Conservation (phyloP, 2,329 filamentous ascomycete genomes). For the Hypocreales sp. region DNA sequence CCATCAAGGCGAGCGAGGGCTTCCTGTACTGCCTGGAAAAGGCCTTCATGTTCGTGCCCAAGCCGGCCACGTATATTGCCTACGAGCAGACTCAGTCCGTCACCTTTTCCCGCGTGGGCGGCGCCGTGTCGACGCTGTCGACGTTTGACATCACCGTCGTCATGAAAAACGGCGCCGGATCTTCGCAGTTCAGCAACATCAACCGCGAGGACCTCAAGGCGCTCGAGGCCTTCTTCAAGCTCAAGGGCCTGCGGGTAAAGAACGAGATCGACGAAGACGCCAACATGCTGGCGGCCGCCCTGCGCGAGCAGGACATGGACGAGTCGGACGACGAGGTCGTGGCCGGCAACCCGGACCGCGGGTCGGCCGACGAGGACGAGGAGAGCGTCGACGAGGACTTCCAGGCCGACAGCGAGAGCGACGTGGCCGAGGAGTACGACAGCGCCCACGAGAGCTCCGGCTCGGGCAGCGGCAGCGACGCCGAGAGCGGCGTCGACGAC, state of each 20-base stretch:
- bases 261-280: slow-evolving; percentile 97
- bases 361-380: slow-evolving; percentile 89
- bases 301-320: slow-evolving; percentile 70
- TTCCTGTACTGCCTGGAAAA: slow-evolving; percentile 96
- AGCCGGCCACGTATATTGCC: slow-evolving; percentile 91
- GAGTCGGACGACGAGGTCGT: slow-evolving; percentile 74
- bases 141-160: slow-evolving; percentile 95
- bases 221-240: slow-evolving; percentile 94
- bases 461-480: slow-evolving; percentile 45
- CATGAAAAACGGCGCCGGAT: slow-evolving; percentile 72
- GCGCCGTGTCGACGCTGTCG: slow-evolving; percentile 80
- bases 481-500: slow-evolving; percentile 30
- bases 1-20: slow-evolving; percentile 98
- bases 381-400: slow-evolving; percentile 96
- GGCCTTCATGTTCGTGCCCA: slow-evolving; percentile 97
- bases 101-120: slow-evolving; percentile 90
- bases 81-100: slow-evolving; percentile 87
- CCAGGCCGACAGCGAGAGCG: slow-evolving; percentile 77
- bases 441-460: slow-evolving; percentile 79
- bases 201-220: slow-evolving; percentile 95
- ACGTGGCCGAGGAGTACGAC: slow-evolving; percentile 93
- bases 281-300: slow-evolving; percentile 61
- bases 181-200: slow-evolving; percentile 97
- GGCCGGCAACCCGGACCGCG: slow-evolving; percentile 56
- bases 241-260: slow-evolving; percentile 89